Conservation (phyloP, 2,329 filamentous ascomycete species). For the Pyricularia pennisetigena region DNA sequence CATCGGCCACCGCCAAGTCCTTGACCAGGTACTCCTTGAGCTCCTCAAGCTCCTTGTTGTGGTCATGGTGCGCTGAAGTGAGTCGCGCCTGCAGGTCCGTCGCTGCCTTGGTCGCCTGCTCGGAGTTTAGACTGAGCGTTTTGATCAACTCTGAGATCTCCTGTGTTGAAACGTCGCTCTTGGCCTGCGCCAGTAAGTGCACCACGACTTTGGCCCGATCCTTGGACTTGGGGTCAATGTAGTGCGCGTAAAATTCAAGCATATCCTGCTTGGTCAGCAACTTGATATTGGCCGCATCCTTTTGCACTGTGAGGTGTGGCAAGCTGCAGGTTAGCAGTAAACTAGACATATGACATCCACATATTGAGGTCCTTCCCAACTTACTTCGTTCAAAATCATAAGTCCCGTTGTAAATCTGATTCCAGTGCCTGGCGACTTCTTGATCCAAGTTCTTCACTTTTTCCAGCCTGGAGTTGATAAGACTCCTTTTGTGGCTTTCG, state of each 20-base stretch:
- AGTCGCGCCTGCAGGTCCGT: constrained; percentile 23
- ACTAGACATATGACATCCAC: not conserved
- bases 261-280: constrained; percentile 71
- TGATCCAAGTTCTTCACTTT: constrained; percentile 87
- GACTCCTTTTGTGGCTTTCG: constrained; percentile 79
- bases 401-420: constrained; percentile 73
- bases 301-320: constrained; percentile 45
- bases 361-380: constrained; percentile 16
- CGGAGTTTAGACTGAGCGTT: constrained; percentile 23
- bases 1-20: constrained; percentile 30
- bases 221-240: constrained; percentile 65
- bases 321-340: not conserved
- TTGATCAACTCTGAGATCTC: constrained; percentile 31
- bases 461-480: constrained; percentile 79
- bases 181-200: constrained; percentile 68
- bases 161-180: constrained; percentile 30
- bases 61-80: constrained; percentile 28
- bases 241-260: constrained; percentile 65
- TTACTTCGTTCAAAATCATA: constrained; percentile 83
- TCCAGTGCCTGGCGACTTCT: constrained; percentile 76
- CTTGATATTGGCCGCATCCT: constrained; percentile 67
- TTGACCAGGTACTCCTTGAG: constrained; percentile 40
- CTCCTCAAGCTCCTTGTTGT: constrained; percentile 36
- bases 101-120: constrained; percentile 18
- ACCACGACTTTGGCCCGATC: constrained; percentile 75